Conservation (phyloP, 2,329 filamentous ascomycete species). For the Aureobasidium sp. region DNA sequence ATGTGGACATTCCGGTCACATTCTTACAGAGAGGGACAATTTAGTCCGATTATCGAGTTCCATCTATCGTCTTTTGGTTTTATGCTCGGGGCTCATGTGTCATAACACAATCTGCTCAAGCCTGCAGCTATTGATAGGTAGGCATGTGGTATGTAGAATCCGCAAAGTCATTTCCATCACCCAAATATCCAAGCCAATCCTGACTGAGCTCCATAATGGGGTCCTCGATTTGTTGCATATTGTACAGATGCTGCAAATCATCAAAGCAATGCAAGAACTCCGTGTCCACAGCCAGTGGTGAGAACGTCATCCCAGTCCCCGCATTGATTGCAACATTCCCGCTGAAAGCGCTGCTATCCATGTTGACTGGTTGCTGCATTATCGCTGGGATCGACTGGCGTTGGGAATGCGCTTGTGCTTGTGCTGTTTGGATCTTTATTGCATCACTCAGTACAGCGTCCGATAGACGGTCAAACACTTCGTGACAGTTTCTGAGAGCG, state of each 20-base stretch:
- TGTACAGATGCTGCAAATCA: constrained; percentile 24
- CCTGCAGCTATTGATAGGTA: not conserved
- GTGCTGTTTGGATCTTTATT: constrained; percentile 27
- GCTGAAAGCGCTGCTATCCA: not conserved
- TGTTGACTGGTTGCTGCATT: not conserved
- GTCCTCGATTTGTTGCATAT: constrained; percentile 25
- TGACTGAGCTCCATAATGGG: constrained; percentile 29
- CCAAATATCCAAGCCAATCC: constrained; percentile 27
- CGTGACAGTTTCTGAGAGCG: constrained; percentile 34
- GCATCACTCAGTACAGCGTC: constrained; percentile 39
- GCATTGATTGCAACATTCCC: not conserved
- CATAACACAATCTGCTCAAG: too few relatives aligned
- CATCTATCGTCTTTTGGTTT: not conserved
- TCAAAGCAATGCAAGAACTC: constrained; percentile 36
- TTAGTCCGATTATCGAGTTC: not conserved
- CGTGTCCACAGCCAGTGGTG: constrained; percentile 32
- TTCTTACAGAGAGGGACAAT: constrained; percentile 16
- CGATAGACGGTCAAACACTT: constrained; percentile 39
- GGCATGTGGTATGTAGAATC: not conserved
- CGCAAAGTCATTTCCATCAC: not conserved
- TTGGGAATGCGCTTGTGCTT: too few relatives aligned
- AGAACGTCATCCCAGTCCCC: not conserved
- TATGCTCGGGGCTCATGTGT: too few relatives aligned
- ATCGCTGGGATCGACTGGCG: not conserved
- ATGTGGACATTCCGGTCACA: constrained; percentile 14